Evolutionary conservation across 768 basidiomycete genomes (phyloP).

Genomic region (Agrocybe chaxingu): DNA sequence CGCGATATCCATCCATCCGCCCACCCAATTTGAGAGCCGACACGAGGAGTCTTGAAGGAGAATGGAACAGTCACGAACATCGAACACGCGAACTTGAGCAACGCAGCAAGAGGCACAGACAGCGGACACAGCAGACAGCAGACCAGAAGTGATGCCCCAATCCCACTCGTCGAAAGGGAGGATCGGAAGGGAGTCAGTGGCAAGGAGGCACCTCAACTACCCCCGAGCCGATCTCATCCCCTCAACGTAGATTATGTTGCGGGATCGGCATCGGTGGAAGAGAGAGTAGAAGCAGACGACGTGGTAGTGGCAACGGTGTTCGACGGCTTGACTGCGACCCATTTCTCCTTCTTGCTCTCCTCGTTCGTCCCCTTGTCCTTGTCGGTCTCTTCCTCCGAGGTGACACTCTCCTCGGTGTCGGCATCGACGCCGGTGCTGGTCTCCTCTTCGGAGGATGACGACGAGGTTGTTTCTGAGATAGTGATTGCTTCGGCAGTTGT

Average conservation of each 20-base stretch:
- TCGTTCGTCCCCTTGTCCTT: conserved; percentile 31
- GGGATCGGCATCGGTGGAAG: conserved; percentile 17
- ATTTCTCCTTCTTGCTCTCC: conserved; percentile 58
- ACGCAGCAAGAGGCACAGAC: conserved; percentile 17
- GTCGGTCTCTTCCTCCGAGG: conserved; percentile 69
- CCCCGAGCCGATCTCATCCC: background rate
- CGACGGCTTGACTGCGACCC: conserved; percentile 71
- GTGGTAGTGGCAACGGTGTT: conserved; percentile 14
- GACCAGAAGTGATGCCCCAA: conserved; percentile 2
- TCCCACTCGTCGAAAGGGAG: background rate
- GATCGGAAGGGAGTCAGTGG: background rate
- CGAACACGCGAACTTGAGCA: conserved; percentile 12
- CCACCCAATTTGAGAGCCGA: background rate
- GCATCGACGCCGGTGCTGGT: conserved; percentile 62
- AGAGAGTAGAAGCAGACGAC: conserved; percentile 16
- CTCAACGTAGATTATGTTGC: conserved; percentile 11
- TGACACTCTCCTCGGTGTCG: conserved; percentile 73
- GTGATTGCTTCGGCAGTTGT: conserved; percentile 25
- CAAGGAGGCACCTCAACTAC: background rate
- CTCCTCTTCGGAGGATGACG: conserved; percentile 57
- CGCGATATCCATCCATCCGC: too few species aligned
- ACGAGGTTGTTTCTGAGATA: conserved; percentile 23
- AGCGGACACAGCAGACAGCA: conserved; percentile 17
- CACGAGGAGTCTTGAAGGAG: conserved; percentile 2
- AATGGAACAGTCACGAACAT: conserved; percentile 8